Percentiles rank a stretch among this genome's conserved stretches.
phyloP scores from a whole-genome alignment of 495 filamentous ascomycete species.

The Cudoniella acicularis region DNA sequence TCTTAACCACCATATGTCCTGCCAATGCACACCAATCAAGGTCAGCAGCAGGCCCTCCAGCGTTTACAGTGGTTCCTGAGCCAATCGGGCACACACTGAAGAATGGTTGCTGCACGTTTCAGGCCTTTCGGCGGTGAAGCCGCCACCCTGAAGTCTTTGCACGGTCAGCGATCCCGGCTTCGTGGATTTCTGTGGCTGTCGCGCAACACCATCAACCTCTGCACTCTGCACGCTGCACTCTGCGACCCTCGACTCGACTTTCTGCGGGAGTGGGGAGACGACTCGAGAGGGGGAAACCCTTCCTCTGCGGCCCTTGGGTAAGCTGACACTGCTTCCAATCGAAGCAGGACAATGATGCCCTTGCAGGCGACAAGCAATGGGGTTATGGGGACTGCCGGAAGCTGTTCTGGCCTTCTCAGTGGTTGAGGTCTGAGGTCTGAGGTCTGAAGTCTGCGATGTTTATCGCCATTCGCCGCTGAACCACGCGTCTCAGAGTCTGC shows the following conservation, averaged over 20 bases:
- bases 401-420: background rate
- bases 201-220: background rate
- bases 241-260: background rate
- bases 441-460: background rate
- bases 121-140: constrained; percentile 1
- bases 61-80: constrained; percentile 4
- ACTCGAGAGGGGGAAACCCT: background rate
- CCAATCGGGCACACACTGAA: background rate
- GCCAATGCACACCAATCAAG: too few species aligned
- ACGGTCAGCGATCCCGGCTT: background rate
- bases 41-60: background rate
- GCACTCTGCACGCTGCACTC: background rate
- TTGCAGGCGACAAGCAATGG: background rate
- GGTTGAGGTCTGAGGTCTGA: background rate
- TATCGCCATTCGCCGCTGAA: background rate
- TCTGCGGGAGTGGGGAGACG: background rate
- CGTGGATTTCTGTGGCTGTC: background rate
- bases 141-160: background rate
- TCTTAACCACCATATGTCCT: too few species aligned
- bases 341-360: background rate
- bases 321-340: background rate
- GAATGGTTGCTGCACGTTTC: background rate
- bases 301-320: background rate
- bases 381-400: background rate
- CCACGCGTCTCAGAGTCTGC: background rate